phyloP scores from a whole-genome alignment of 2,329 filamentous ascomycete species.

The Colletotrichum gigasporum region DNA sequence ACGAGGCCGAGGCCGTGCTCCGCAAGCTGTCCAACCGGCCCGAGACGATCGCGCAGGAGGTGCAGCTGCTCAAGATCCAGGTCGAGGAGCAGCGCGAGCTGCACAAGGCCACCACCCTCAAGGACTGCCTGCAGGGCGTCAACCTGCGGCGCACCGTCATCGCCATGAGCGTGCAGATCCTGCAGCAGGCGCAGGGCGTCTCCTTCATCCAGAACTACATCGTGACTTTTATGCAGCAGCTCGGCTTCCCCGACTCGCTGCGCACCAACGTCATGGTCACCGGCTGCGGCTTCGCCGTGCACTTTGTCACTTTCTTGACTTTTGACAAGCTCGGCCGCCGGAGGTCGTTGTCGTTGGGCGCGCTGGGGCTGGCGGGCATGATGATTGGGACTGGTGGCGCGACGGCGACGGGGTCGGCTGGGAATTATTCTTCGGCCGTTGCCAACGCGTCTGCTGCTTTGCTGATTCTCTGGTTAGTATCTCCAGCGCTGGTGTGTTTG shows the following conservation, averaged over 20 bases:
- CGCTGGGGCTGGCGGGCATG: neutral
- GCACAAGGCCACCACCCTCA: constrained; percentile 26
- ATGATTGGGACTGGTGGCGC: constrained; percentile 1
- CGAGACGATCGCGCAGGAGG: neutral
- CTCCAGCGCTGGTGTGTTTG: neutral
- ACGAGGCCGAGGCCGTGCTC: constrained; percentile 13
- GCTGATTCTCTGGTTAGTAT: neutral
- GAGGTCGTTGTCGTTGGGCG: neutral
- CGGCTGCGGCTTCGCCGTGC: neutral
- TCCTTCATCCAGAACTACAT: constrained; percentile 34
- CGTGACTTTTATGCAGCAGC: constrained; percentile 36
- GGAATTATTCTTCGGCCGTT: neutral
- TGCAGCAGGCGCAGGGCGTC: constrained; percentile 36
- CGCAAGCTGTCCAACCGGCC: neutral
- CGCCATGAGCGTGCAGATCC: constrained; percentile 32
- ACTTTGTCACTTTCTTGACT: constrained; percentile 20
- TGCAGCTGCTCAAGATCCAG: constrained; percentile 6
- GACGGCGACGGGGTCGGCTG: neutral
- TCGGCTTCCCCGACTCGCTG: constrained; percentile 27
- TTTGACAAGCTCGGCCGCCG: constrained; percentile 32
- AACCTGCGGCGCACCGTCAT: constrained; percentile 34
- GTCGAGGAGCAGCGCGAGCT: constrained; percentile 29
- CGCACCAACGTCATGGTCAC: neutral
- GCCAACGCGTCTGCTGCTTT: constrained; percentile 3
- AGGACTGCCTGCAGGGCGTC: constrained; percentile 31